A percentile compares a stretch with the other conserved stretches of the same genome.
Evolutionary conservation across 768 basidiomycete genomes (phyloP).

Genomic region (Lactarius indigo): DNA sequence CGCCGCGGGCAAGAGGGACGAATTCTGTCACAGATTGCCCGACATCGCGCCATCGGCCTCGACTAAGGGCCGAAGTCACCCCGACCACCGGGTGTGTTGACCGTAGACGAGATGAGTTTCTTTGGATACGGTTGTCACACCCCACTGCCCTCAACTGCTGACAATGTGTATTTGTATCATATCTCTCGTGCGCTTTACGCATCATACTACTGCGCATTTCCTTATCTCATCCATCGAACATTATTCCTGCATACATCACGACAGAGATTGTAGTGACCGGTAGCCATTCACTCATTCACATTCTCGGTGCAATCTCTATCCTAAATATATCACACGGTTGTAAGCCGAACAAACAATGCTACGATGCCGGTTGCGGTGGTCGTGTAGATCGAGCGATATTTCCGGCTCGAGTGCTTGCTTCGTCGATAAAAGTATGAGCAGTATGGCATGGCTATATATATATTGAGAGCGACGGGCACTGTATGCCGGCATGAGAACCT

Average conservation of each 20-base stretch:
- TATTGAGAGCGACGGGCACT: neutral
- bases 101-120: slow-evolving; percentile 1
- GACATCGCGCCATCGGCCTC: slow-evolving; percentile 2
- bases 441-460: too few relatives aligned
- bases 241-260: neutral
- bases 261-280: neutral
- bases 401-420: neutral
- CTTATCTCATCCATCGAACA: neutral
- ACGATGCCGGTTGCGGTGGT: neutral
- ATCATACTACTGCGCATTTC: slow-evolving; percentile 4
- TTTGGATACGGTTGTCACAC: neutral
- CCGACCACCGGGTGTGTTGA: neutral
- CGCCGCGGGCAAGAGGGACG: neutral
- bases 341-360: neutral
- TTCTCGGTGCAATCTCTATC: neutral
- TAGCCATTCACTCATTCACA: neutral
- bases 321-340: neutral
- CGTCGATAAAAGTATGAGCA: too few relatives aligned
- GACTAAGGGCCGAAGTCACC: neutral
- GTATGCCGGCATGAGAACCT: neutral
- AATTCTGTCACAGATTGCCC: neutral
- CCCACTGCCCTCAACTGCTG: slow-evolving; percentile 1
- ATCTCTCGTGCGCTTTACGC: slow-evolving; percentile 1
- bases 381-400: neutral
- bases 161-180: slow-evolving; percentile 21